phyloP scores from a whole-genome alignment of 2,329 filamentous ascomycete genomes.

The Arachnomyces sp. region DNA sequence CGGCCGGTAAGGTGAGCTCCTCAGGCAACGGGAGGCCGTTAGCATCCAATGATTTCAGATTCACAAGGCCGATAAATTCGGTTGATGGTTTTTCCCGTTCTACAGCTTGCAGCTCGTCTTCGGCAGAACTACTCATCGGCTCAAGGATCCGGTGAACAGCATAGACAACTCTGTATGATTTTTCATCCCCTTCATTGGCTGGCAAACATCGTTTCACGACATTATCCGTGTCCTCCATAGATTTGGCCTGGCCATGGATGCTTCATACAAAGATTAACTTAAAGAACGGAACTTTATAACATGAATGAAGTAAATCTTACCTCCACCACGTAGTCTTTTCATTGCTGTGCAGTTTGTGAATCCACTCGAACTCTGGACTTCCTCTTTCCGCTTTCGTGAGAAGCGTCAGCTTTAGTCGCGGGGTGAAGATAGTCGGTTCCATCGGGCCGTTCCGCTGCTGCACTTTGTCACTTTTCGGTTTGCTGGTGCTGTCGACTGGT shows the following conservation, averaged over 20 bases:
- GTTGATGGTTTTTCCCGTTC: slow-evolving; percentile 3
- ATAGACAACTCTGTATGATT: slow-evolving; percentile 19
- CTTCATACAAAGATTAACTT: slow-evolving; percentile 9
- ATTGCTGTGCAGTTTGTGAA: slow-evolving; percentile 25
- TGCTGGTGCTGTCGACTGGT: too few relatives aligned
- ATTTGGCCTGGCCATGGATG: slow-evolving; percentile 18
- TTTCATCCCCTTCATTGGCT: slow-evolving; percentile 9
- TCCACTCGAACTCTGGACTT: slow-evolving; percentile 26
- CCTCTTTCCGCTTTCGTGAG: slow-evolving; percentile 21
- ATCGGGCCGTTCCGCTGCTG: too few relatives aligned
- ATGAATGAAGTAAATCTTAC: slow-evolving; percentile 13
- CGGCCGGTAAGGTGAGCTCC: slow-evolving; percentile 5
- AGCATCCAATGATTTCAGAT: slow-evolving; percentile 15
- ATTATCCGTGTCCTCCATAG: slow-evolving; percentile 22
- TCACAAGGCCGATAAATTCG: slow-evolving; percentile 20
- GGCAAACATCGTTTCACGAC: slow-evolving; percentile 14
- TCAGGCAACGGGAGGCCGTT: slow-evolving; percentile 12
- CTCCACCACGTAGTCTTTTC: slow-evolving; percentile 25
- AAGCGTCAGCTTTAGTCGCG: slow-evolving; percentile 24
- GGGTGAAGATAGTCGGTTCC: slow-evolving; percentile 16
- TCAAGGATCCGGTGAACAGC: slow-evolving; percentile 21
- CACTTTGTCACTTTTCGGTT: too few relatives aligned
- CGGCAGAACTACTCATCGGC: too few relatives aligned
- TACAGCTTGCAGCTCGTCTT: too few relatives aligned
- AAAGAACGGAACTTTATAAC: neutral